Evolutionary conservation across 768 basidiomycete species (phyloP).

Genomic region (Lanmaoa rubissima): DNA sequence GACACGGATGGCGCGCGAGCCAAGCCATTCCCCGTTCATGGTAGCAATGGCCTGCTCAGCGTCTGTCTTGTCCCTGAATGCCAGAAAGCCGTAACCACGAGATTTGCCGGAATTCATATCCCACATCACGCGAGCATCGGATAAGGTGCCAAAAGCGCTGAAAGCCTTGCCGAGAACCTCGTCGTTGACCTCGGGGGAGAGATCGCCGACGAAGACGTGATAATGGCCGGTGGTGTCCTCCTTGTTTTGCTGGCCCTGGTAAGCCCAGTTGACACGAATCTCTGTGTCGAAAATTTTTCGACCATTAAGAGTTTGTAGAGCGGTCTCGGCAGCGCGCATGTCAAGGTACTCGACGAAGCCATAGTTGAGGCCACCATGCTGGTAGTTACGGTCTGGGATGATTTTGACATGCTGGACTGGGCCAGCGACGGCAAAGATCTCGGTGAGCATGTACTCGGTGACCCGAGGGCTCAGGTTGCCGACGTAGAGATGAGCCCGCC

Average conservation of each 20-base stretch:
- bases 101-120: constrained; percentile 99
- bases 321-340: constrained; percentile 98
- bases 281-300: constrained; percentile 99
- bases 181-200: constrained; percentile 98
- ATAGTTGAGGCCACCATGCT: constrained; percentile 98
- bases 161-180: constrained; percentile 96
- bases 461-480: constrained; percentile 97
- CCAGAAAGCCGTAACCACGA: constrained; percentile 96
- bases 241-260: constrained; percentile 97
- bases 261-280: constrained; percentile 99
- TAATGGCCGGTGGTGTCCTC: constrained; percentile 97
- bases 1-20: constrained; percentile 96
- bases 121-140: constrained; percentile 99
- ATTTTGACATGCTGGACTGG: constrained; percentile 99
- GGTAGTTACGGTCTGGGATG: constrained; percentile 98
- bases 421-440: constrained; percentile 95
- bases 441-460: constrained; percentile 98
- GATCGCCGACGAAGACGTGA: constrained; percentile 99
- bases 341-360: constrained; percentile 99
- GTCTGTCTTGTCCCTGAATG: constrained; percentile 98
- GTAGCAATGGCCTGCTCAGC: constrained; percentile 99
- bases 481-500: constrained; percentile 97
- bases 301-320: constrained; percentile 96
- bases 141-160: constrained; percentile 93
- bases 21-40: constrained; percentile 99